Conservation (phyloP, 2,329 filamentous ascomycete genomes). For the Fusarium foetens region DNA sequence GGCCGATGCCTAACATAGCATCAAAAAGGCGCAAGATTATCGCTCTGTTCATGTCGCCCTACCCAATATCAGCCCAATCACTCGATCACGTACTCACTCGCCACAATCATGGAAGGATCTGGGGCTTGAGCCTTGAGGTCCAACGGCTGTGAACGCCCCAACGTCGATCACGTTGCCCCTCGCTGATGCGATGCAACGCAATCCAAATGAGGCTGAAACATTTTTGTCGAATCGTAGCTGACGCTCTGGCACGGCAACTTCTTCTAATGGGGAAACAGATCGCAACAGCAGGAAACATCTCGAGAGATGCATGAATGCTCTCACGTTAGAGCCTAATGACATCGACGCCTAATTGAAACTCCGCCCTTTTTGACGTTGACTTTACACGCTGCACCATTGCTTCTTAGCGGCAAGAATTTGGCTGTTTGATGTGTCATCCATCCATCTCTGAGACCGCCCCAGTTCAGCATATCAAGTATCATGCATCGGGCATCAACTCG, state of each 20-base stretch:
- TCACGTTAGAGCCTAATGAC: constrained; percentile 21
- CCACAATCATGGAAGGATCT: constrained; percentile 21
- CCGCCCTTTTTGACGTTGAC: constrained; percentile 10
- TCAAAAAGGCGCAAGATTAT: constrained; percentile 1
- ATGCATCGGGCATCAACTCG: constrained; percentile 33
- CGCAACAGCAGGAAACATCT: constrained; percentile 11
- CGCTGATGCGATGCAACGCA: constrained; percentile 39
- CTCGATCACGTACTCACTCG: constrained; percentile 10
- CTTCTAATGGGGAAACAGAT: constrained; percentile 3
- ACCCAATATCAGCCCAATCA: constrained; percentile 34
- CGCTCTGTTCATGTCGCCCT: constrained; percentile 22
- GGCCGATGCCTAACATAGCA: constrained; percentile 1
- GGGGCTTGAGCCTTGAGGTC: constrained; percentile 18
- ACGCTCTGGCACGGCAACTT: constrained; percentile 9
- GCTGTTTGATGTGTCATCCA: background rate
- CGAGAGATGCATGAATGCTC: constrained; percentile 7
- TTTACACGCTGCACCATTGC: background rate
- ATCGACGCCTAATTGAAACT: constrained; percentile 26
- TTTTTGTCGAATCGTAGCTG: constrained; percentile 29
- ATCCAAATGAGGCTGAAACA: constrained; percentile 38
- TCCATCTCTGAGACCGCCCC: background rate
- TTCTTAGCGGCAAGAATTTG: background rate
- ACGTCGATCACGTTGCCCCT: constrained; percentile 42
- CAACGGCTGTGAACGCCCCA: constrained; percentile 22
- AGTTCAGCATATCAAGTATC: constrained; percentile 7